phyloP scores from a whole-genome alignment of 73 alveolate species.

The Effrenium voratum region DNA sequence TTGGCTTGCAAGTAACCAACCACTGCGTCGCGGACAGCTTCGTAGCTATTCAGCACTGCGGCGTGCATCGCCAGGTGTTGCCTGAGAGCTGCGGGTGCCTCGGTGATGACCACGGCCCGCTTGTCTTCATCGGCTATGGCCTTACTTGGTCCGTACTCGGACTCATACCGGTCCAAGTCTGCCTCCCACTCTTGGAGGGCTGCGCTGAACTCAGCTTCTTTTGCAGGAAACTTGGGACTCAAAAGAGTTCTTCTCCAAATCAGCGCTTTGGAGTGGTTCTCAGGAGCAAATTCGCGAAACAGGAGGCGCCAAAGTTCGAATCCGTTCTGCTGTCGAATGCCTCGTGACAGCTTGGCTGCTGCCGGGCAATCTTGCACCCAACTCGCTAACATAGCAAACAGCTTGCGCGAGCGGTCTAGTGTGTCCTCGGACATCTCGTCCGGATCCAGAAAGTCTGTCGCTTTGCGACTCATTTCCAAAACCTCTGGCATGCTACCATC shows the following conservation, averaged over 20 bases:
- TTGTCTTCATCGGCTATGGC: conserved; percentile 5
- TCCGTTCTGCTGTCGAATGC: background rate
- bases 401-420: too few species aligned
- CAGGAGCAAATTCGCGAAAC: background rate
- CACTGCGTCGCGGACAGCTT: background rate
- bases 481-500: background rate
- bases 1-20: background rate
- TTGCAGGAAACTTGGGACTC: background rate
- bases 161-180: background rate
- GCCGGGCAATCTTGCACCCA: conserved; percentile 11
- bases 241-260: background rate
- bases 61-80: conserved; percentile 9
- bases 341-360: background rate
- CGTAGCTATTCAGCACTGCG: background rate
- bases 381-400: background rate
- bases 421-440: background rate
- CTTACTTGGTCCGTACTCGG: background rate
- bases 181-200: conserved; percentile 46
- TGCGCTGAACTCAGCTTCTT: background rate
- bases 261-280: background rate
- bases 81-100: background rate
- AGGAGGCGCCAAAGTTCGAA: background rate
- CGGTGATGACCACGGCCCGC: background rate
- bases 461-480: background rate
- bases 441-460: background rate